Evolutionary conservation across 805 yeast genomes (phyloP).

Genomic region (Kuraishia cidri): DNA sequence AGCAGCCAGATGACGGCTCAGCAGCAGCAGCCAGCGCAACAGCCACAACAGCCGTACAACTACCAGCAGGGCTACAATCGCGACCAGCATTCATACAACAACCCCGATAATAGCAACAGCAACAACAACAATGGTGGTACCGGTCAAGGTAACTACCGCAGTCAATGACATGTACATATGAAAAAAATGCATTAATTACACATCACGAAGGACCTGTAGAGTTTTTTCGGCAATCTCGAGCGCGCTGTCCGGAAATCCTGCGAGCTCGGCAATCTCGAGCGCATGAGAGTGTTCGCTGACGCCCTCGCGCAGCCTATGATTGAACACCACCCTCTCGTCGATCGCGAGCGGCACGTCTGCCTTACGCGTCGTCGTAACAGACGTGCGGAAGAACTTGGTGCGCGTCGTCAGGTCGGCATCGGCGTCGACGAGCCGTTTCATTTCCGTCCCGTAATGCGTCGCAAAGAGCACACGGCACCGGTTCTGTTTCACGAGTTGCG

Average conservation of each 20-base stretch:
- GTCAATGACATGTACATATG: conserved; percentile 7
- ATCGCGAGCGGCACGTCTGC: conserved; percentile 9
- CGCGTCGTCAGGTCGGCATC: conserved; percentile 16
- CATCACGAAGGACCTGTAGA: not conserved
- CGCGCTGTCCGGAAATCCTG: conserved; percentile 67
- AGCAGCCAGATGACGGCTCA: not conserved
- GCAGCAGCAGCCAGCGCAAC: not conserved
- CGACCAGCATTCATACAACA: not conserved
- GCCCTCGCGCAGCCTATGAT: conserved; percentile 57
- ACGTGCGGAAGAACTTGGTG: conserved; percentile 16
- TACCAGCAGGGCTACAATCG: not conserved
- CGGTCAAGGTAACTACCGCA: not conserved
- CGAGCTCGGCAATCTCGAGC: conserved; percentile 62
- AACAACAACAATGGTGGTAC: conserved; percentile 1
- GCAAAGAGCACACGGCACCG: conserved; percentile 78
- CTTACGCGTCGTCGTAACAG: conserved; percentile 3
- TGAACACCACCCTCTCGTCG: conserved; percentile 26
- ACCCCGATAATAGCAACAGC: not conserved
- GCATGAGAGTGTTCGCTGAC: conserved; percentile 74
- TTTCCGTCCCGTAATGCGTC: conserved; percentile 68
- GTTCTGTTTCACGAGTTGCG: conserved; percentile 42
- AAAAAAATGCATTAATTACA: not conserved
- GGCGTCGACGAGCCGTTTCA: conserved; percentile 27
- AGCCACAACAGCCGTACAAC: not conserved
- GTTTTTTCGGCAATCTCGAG: conserved; percentile 14